Conservation (phyloP, 202 grass and related monocot species). For the Carex arenaria region DNA sequence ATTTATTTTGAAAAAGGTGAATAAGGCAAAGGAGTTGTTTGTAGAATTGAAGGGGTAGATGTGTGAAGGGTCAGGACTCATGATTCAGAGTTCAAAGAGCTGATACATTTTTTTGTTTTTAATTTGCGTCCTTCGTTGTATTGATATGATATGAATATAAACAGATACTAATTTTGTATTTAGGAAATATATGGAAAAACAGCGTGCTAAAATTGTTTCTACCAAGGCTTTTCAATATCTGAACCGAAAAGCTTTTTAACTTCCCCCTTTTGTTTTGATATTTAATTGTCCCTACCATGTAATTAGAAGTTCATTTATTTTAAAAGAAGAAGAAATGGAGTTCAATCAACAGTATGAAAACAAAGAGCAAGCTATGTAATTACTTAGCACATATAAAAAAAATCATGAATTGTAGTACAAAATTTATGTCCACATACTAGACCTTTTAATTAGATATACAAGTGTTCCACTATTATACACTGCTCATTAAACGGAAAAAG, state of each 20-base stretch:
- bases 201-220: neutral
- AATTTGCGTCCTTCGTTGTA: neutral
- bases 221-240: neutral
- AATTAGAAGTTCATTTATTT: neutral
- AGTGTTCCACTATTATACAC: neutral
- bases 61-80: conserved; percentile 6
- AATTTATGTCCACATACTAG: neutral
- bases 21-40: neutral
- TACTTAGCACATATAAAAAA: neutral
- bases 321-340: neutral
- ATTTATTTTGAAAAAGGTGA: conserved; percentile 26
- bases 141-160: conserved; percentile 26
- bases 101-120: conserved; percentile 23
- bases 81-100: conserved; percentile 9
- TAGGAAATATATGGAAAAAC: conserved; percentile 9
- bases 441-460: neutral
- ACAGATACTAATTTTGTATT: conserved; percentile 31
- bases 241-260: neutral
- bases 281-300: neutral
- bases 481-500: neutral
- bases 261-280: neutral
- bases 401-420: neutral
- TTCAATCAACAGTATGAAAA: neutral
- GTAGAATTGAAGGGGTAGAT: neutral
- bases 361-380: neutral